Conservation (phyloP, 1,139 yeast species). For the Pichia sp. region DNA sequence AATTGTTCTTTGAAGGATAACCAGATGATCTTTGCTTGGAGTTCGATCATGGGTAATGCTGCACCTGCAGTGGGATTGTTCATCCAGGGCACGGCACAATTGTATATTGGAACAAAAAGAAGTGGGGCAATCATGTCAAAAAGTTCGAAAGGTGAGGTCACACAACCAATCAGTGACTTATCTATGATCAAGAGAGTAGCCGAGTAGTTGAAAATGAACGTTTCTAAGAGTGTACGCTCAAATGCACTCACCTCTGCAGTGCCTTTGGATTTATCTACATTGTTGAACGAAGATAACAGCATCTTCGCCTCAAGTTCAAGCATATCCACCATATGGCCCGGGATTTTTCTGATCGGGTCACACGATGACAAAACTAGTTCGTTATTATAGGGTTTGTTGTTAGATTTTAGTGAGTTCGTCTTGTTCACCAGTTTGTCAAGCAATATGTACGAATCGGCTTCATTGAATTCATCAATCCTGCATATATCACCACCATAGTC, state of each 20-base stretch:
- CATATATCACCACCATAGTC: neutral
- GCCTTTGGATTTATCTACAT: neutral
- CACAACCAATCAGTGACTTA: conserved; percentile 19
- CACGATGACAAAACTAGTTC: neutral
- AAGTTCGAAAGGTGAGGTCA: conserved; percentile 33
- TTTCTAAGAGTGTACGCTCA: conserved; percentile 31
- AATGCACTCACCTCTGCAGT: conserved; percentile 18
- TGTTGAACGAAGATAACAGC: neutral
- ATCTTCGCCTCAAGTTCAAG: conserved; percentile 1
- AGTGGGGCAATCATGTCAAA: conserved; percentile 25
- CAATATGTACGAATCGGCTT: conserved; percentile 5
- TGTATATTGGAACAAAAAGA: conserved; percentile 24
- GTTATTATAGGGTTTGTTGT: neutral
- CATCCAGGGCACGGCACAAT: conserved; percentile 34
- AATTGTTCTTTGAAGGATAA: conserved; percentile 23
- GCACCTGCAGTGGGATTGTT: conserved; percentile 35
- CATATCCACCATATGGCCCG: conserved; percentile 2
- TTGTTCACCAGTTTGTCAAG: conserved; percentile 9
- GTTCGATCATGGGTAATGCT: conserved; percentile 28
- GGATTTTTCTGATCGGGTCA: neutral
- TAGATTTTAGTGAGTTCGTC: conserved; percentile 4
- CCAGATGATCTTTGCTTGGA: conserved; percentile 33
- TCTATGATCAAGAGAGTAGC: conserved; percentile 29
- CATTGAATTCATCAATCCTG: neutral
- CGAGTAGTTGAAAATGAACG: conserved; percentile 30